Percentiles rank a stretch among this genome's conserved stretches.
Evolutionary conservation across 495 filamentous ascomycete genomes (phyloP).

Genomic region (Melanomma pulvis-pyrius): DNA sequence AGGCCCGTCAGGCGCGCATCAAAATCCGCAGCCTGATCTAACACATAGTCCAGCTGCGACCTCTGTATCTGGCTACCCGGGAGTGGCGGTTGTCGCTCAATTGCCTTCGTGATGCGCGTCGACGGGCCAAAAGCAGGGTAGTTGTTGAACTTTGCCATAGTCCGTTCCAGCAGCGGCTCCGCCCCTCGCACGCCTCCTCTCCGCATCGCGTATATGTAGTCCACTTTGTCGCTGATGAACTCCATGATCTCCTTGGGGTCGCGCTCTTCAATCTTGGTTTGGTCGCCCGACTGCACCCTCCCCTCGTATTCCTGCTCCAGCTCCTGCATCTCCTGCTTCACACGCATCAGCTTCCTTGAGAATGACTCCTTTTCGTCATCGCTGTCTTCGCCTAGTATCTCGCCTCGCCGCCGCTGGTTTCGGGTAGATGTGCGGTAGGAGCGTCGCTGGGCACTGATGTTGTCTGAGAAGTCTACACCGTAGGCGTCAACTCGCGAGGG

Average conservation of each 20-base stretch:
- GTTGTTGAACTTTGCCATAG: conserved; percentile 34
- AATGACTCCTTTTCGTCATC: conserved; percentile 64
- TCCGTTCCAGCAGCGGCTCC: conserved; percentile 25
- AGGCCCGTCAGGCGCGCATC: conserved; percentile 76
- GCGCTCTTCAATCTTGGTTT: conserved; percentile 32
- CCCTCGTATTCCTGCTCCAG: conserved; percentile 41
- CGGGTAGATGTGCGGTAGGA: conserved; percentile 75
- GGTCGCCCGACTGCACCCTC: conserved; percentile 28
- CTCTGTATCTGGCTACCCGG: conserved; percentile 25
- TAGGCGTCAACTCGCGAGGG: conserved; percentile 72
- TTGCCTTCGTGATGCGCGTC: conserved; percentile 15
- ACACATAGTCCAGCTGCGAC: conserved; percentile 35
- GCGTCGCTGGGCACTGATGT: conserved; percentile 73
- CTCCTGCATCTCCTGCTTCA: conserved; percentile 48
- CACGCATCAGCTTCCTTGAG: conserved; percentile 69
- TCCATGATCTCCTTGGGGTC: conserved; percentile 35
- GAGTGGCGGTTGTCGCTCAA: conserved; percentile 24
- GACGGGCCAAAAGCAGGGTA: conserved; percentile 20
- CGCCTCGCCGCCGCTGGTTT: conserved; percentile 55
- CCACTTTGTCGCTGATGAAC: conserved; percentile 36
- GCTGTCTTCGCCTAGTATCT: conserved; percentile 64
- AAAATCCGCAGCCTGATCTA: conserved; percentile 84
- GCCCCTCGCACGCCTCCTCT: conserved; percentile 32
- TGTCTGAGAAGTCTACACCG: conserved; percentile 81
- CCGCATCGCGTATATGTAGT: conserved; percentile 35